These are phyloP conservation scores for Anthracocystis setariae DNA, from an alignment of 1,284 basidiomycete genomes.

Conservation along the genomic window DNA sequence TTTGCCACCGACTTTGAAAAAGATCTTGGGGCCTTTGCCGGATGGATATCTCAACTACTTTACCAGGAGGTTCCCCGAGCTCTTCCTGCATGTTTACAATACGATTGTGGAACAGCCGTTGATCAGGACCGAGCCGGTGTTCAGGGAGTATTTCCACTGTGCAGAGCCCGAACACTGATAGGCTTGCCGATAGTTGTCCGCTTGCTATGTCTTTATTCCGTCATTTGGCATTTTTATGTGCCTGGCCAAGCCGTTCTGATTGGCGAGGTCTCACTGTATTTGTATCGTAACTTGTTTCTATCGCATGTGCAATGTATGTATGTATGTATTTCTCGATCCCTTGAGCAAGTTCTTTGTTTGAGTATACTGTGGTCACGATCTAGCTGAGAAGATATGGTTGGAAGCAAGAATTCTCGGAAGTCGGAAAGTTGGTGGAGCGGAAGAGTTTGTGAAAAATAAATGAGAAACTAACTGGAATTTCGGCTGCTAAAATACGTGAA, in stretches of 20 bases:
- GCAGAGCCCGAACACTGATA: constrained; percentile 45
- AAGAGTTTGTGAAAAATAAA: constrained; percentile 21
- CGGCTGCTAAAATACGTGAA: too few species aligned
- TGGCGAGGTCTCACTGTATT: constrained; percentile 11
- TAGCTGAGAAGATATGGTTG: neutral
- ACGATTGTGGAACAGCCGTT: constrained; percentile 74
- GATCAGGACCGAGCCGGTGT: constrained; percentile 56
- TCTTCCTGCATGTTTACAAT: constrained; percentile 90
- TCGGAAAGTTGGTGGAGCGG: constrained; percentile 6
- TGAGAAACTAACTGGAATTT: too few species aligned
- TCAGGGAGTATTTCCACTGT: constrained; percentile 55
- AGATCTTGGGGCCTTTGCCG: constrained; percentile 86
- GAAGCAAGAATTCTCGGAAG: constrained; percentile 8
- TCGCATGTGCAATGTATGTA: neutral
- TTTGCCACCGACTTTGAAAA: constrained; percentile 86
- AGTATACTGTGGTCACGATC: too few species aligned
- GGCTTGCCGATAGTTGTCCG: neutral
- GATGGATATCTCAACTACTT: constrained; percentile 93
- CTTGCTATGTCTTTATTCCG: neutral
- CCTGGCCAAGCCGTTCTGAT: neutral
- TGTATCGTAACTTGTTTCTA: neutral
- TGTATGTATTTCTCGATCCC: constrained; percentile 22
- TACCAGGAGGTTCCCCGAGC: constrained; percentile 84
- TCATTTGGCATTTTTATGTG: neutral
- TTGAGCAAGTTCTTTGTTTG: too few species aligned